Percentiles rank a stretch among this genome's conserved stretches.
Evolutionary conservation across 164 flowering plant species (phyloP).

Genomic region (Piper longum): DNA sequence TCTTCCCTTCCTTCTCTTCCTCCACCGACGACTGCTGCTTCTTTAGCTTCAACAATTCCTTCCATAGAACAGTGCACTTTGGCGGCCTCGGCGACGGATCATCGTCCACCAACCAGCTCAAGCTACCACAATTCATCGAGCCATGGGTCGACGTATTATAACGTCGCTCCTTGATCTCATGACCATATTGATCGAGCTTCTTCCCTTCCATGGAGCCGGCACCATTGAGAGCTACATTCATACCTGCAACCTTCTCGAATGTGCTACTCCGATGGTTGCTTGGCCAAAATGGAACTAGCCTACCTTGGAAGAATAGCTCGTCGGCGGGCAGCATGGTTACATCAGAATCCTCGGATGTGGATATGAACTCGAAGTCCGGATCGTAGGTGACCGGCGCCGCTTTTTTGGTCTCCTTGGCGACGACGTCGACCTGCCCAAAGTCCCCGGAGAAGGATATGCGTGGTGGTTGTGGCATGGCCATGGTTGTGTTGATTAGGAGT

Average conservation of each 20-base stretch:
- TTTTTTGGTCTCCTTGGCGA: slow-evolving; percentile 23
- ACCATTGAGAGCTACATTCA: slow-evolving; percentile 26
- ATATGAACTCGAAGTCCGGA: slow-evolving; percentile 70
- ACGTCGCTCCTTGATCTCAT: too few relatives aligned
- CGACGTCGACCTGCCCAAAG: slow-evolving; percentile 48
- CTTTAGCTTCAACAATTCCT: slow-evolving; percentile 67
- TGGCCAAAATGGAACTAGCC: slow-evolving; percentile 68
- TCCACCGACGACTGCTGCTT: slow-evolving; percentile 50
- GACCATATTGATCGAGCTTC: slow-evolving; percentile 4
- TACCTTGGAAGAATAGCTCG: slow-evolving; percentile 76
- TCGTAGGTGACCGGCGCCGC: slow-evolving; percentile 25
- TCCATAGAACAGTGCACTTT: slow-evolving; percentile 89
- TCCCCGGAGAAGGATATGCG: slow-evolving; percentile 73
- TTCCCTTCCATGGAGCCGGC: slow-evolving; percentile 6
- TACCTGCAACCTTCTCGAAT: slow-evolving; percentile 34
- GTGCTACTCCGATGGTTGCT: slow-evolving; percentile 20
- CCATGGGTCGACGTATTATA: too few relatives aligned
- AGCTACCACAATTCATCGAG: slow-evolving; percentile 5
- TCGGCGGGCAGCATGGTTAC: slow-evolving; percentile 57
- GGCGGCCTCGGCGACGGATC: slow-evolving; percentile 97
- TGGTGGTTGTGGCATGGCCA: slow-evolving; percentile 26
- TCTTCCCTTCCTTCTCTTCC: slow-evolving; percentile 29
- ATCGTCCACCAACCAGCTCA: slow-evolving; percentile 67
- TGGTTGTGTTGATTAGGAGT: not conserved
- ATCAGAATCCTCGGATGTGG: slow-evolving; percentile 29